Conservation (phyloP, 257 asterid genomes). For the Ophiorrhiza pumila region DNA sequence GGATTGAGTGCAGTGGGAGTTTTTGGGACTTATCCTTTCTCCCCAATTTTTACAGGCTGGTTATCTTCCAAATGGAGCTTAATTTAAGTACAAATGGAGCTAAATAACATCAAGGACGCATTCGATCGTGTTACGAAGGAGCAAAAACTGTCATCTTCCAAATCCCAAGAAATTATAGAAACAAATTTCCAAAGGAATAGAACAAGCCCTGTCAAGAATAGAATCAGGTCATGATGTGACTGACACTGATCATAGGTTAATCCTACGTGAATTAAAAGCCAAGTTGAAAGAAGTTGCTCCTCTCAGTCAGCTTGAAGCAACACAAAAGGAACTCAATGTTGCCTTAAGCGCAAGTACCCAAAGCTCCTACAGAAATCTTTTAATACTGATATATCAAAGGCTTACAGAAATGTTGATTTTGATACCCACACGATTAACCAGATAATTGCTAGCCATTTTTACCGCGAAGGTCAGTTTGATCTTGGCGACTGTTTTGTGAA, state of each 20-base stretch:
- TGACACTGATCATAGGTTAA: slow-evolving; percentile 42
- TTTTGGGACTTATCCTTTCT: not conserved
- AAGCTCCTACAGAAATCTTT: slow-evolving; percentile 76
- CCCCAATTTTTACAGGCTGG: slow-evolving; percentile 31
- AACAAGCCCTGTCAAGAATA: slow-evolving; percentile 58
- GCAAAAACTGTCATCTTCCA: slow-evolving; percentile 71
- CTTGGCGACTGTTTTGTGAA: slow-evolving; percentile 69
- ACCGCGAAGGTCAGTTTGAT: slow-evolving; percentile 76
- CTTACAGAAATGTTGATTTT: slow-evolving; percentile 70
- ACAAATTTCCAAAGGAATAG: slow-evolving; percentile 65
- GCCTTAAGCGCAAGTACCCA: slow-evolving; percentile 75
- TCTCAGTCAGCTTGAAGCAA: slow-evolving; percentile 67
- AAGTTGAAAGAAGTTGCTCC: slow-evolving; percentile 71
- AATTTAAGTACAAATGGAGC: slow-evolving; percentile 55
- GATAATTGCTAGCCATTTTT: slow-evolving; percentile 82
- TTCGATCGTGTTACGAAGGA: slow-evolving; percentile 85
- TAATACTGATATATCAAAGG: slow-evolving; percentile 84
- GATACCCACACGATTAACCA: slow-evolving; percentile 62
- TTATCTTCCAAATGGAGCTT: slow-evolving; percentile 19
- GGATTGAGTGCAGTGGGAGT: not conserved
- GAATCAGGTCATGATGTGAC: slow-evolving; percentile 44
- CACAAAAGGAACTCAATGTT: slow-evolving; percentile 72
- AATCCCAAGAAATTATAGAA: slow-evolving; percentile 74
- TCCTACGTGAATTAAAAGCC: slow-evolving; percentile 59
- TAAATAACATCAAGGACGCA: slow-evolving; percentile 76